Evolutionary conservation across 306 rosid species (phyloP).

Genomic region (Abrus pulchellus): DNA sequence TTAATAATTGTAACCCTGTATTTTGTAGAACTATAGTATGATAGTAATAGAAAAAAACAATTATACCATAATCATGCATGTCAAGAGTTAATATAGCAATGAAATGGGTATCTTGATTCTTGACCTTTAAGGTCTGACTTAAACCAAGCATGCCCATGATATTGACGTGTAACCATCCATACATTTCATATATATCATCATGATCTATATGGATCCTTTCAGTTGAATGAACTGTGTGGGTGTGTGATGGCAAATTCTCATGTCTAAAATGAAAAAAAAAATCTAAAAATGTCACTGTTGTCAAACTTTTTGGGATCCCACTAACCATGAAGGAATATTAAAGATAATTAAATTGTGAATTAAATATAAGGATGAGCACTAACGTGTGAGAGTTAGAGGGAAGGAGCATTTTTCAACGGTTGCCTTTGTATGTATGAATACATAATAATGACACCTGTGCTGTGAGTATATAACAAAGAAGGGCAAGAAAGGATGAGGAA

Average conservation of each 20-base stretch:
- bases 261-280: neutral
- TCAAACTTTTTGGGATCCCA: neutral
- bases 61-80: neutral
- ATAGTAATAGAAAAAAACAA: neutral
- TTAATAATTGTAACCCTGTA: neutral
- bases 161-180: too few species aligned
- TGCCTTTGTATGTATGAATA: slow-evolving; percentile 7
- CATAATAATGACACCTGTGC: slow-evolving; percentile 1
- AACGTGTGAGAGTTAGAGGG: neutral
- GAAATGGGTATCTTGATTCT: neutral
- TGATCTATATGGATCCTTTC: neutral
- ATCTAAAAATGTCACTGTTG: neutral
- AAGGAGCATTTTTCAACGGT: neutral
- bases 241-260: neutral
- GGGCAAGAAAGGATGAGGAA: neutral
- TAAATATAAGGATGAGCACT: neutral
- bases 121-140: neutral
- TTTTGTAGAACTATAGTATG: neutral
- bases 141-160: neutral
- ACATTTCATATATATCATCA: too few species aligned
- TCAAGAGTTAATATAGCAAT: neutral
- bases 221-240: neutral
- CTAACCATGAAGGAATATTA: neutral
- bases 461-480: neutral
- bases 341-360: neutral